phyloP scores from a whole-genome alignment of 257 asterid genomes.

The Lycium barbarum region DNA sequence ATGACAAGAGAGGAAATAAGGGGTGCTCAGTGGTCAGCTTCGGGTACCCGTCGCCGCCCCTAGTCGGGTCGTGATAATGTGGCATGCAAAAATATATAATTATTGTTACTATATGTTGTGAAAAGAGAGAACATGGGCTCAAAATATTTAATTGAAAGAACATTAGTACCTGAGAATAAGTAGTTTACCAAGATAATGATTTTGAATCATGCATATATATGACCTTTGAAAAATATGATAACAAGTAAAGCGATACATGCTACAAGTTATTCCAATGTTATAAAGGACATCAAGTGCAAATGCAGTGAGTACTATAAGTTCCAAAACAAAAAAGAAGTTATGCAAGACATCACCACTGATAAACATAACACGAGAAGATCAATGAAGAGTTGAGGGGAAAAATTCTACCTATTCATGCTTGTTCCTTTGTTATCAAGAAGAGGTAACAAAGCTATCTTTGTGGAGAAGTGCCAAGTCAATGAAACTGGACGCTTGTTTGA shows the following conservation, averaged over 20 bases:
- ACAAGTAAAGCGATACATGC: background rate
- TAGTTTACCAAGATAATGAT: conserved; percentile 3
- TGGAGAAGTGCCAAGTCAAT: conserved; percentile 92
- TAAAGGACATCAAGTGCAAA: background rate
- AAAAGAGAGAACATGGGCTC: conserved; percentile 1
- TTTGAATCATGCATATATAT: background rate
- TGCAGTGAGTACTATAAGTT: background rate
- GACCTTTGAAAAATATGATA: background rate
- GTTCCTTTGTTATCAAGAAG: conserved; percentile 97
- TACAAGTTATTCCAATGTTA: background rate
- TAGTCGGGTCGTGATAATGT: too few species aligned
- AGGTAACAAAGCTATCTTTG: conserved; percentile 77
- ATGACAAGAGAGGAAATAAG: too few species aligned
- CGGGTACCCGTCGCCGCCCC: too few species aligned
- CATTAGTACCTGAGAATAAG: conserved; percentile 15
- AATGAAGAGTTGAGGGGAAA: background rate
- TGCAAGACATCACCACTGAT: background rate
- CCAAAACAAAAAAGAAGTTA: background rate
- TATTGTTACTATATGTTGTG: background rate
- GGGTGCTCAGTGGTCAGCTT: too few species aligned
- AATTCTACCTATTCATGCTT: conserved; percentile 83
- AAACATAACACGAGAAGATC: background rate
- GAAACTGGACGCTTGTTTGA: conserved; percentile 98
- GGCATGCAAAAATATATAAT: background rate
- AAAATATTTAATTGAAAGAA: background rate